Percentiles rank a stretch among this genome's conserved stretches.
phyloP scores from a whole-genome alignment of 768 basidiomycete genomes.

The Suillus americanus region DNA sequence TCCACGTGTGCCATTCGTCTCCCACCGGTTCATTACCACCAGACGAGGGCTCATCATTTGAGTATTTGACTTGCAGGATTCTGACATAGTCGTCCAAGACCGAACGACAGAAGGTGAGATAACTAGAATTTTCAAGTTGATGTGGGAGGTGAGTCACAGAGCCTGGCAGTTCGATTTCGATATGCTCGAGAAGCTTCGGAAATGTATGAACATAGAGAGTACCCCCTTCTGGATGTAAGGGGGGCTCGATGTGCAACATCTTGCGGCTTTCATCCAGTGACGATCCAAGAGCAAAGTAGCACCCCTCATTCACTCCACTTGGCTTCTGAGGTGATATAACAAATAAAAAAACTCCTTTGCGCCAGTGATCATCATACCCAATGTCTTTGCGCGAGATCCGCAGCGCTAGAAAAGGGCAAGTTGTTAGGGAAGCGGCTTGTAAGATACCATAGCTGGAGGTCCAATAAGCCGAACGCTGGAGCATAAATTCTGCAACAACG shows the following conservation, averaged over 20 bases:
- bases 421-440: not conserved
- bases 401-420: constrained; percentile 1
- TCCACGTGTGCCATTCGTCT: constrained; percentile 1
- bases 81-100: not conserved
- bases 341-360: not conserved
- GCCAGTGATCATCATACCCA: not conserved
- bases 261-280: not conserved
- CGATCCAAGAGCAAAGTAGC: not conserved
- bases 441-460: not conserved
- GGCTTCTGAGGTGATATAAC: not conserved
- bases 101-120: constrained; percentile 2
- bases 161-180: not conserved
- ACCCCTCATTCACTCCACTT: not conserved
- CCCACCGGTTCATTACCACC: not conserved
- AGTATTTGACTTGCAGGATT: not conserved
- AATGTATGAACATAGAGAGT: constrained; percentile 5
- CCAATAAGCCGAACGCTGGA: not conserved
- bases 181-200: not conserved
- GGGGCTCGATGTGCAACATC: not conserved
- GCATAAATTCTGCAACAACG: constrained; percentile 1
- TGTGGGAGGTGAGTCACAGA: not conserved
- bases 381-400: not conserved
- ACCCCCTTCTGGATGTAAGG: not conserved
- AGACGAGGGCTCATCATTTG: not conserved
- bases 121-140: not conserved